phyloP scores from a whole-genome alignment of 139 green algal genomes.

The Pleodorina starrii region DNA sequence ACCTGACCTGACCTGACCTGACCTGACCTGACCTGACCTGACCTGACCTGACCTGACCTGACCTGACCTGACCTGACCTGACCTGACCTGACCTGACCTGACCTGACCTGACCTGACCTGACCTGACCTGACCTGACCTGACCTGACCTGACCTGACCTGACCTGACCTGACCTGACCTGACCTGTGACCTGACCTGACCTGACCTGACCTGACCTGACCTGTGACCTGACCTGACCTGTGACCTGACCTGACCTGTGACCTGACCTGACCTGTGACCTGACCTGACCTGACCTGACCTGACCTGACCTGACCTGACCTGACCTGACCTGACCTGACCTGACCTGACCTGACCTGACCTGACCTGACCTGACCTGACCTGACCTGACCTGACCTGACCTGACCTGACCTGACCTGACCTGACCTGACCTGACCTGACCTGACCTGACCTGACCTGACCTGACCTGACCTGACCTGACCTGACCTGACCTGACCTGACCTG shows the following conservation, averaged over 20 bases:
- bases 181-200: too few species aligned
- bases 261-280: too few species aligned
- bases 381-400: background rate
- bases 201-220: too few species aligned
- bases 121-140: background rate
- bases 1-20: conserved; percentile 1
- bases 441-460: background rate
- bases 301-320: too few species aligned
- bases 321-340: too few species aligned
- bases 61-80: too few species aligned
- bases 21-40: too few species aligned
- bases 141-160: conserved; percentile 6
- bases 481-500: too few species aligned
- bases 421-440: background rate
- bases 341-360: background rate
- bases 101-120: background rate
- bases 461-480: background rate
- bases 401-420: background rate
- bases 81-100: background rate
- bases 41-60: too few species aligned
- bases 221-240: too few species aligned
- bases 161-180: background rate
- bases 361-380: background rate
- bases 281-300: background rate
- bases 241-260: too few species aligned